Percentiles rank a stretch among this genome's conserved stretches.
These are phyloP conservation scores for Nidula niveotomentosa DNA, from an alignment of 1,284 basidiomycete genomes.

Conservation along the genomic window DNA sequence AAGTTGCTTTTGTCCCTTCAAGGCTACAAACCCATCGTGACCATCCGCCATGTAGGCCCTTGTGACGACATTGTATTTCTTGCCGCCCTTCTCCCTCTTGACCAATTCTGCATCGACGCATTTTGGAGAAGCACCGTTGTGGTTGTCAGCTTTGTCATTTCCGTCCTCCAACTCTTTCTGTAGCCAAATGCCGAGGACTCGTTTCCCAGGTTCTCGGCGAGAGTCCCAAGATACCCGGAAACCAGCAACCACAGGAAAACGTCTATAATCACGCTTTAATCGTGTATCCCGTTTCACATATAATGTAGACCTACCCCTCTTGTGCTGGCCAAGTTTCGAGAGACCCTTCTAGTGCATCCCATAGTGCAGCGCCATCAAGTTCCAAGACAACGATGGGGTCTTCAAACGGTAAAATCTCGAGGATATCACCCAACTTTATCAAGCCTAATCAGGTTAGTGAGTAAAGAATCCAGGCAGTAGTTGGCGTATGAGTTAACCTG, in stretches of 20 bases:
- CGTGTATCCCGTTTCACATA: conserved; percentile 1
- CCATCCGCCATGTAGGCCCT: conserved; percentile 77
- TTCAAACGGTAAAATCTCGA: conserved; percentile 90
- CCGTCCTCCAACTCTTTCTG: conserved; percentile 44
- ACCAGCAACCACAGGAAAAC: conserved; percentile 90
- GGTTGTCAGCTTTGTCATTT: conserved; percentile 30
- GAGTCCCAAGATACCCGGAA: conserved; percentile 90
- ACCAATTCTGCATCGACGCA: conserved; percentile 51
- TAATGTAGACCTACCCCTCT: conserved; percentile 66
- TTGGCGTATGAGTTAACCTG: conserved; percentile 42
- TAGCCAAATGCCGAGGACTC: conserved; percentile 76
- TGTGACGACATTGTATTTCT: conserved; percentile 76
- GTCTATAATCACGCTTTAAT: conserved; percentile 39
- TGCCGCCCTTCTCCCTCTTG: conserved; percentile 50
- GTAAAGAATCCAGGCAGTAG: too few relatives aligned
- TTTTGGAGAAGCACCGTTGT: conserved; percentile 33
- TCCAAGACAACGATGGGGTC: conserved; percentile 85
- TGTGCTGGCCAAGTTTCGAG: conserved; percentile 86
- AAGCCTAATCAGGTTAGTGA: conserved; percentile 41
- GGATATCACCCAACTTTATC: conserved; percentile 80
- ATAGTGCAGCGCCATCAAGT: conserved; percentile 79
- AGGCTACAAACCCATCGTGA: conserved; percentile 78
- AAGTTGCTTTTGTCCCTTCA: conserved; percentile 69
- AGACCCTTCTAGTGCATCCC: conserved; percentile 79
- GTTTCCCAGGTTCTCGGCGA: conserved; percentile 61